Percentiles rank a stretch among this genome's conserved stretches.
These are phyloP conservation scores for Wickerhamiella azymoides DNA, from an alignment of 805 yeast genomes.

Conservation along the genomic window DNA sequence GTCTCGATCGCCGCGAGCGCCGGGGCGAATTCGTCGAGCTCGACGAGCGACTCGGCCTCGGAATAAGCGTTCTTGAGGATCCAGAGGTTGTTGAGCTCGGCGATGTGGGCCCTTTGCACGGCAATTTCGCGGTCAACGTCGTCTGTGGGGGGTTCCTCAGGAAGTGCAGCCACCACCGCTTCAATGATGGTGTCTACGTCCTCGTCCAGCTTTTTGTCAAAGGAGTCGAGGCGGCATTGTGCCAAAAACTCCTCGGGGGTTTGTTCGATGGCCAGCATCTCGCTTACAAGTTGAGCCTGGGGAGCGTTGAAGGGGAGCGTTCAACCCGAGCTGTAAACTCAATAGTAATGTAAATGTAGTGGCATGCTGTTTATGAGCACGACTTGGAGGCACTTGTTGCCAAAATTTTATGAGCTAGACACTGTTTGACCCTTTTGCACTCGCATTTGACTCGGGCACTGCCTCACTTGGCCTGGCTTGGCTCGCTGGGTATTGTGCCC, in stretches of 20 bases:
- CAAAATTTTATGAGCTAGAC: too few species aligned
- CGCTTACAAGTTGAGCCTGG: not conserved
- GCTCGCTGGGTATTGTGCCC: too few species aligned
- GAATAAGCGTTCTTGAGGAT: constrained; percentile 1
- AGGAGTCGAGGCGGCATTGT: not conserved
- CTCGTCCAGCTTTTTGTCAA: not conserved
- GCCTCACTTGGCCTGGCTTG: too few species aligned
- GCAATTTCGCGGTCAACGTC: not conserved
- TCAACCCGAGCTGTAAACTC: too few species aligned
- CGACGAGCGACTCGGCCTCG: not conserved
- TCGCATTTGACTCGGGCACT: too few species aligned
- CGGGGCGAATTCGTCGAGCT: not conserved
- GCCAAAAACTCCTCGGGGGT: not conserved
- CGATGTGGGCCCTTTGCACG: not conserved
- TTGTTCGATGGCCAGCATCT: not conserved
- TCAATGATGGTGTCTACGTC: not conserved
- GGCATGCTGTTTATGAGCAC: too few species aligned
- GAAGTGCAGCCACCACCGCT: not conserved
- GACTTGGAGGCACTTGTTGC: too few species aligned
- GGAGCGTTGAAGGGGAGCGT: too few species aligned
- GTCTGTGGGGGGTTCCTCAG: not conserved
- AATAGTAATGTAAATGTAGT: too few species aligned
- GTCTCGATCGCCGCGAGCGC: constrained; percentile 2
- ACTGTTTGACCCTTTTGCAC: too few species aligned
- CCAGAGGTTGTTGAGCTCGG: constrained; percentile 3